Evolutionary conservation across 2,329 filamentous ascomycete species (phyloP), one percentile per base, ranked within the genome.

Genomic region (Microcyclosporella mali): DNA sequence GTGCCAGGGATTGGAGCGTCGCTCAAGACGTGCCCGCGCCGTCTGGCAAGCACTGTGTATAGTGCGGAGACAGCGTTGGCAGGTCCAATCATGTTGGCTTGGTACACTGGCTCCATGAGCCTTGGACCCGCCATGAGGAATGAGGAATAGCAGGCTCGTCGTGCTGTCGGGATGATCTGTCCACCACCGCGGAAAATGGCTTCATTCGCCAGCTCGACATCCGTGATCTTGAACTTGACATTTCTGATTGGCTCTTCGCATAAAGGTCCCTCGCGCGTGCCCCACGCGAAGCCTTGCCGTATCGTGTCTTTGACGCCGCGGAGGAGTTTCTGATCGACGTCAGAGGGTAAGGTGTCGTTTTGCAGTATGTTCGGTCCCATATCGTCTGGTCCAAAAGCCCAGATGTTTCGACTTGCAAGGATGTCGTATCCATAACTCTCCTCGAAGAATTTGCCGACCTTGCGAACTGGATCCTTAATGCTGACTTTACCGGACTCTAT

Each of bases 201-300:
- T 67, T 97, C 88, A 39, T 81, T 76, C 9, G 89, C 90, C 15
- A 98, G 76, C 32, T 84, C 75, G 41, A 95, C 80, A 62, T 97
- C 90, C 49, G 89, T 97, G 59, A 98, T 81, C 62, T 89, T 88
- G 77, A 98, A 98, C 63, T 95, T 95, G 56, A 88, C 88, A 68
- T 98, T 98, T 56, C 92, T 89, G 61, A 98, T 97, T 27, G 92
- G 92, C 71, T 98, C 92, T 83, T 98, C 92, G 65, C 92, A 97
- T 18, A 98, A 74, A 14, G 92, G 92, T 1, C 92, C 92, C 77
- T 98, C 92, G 51, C 92, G 77, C 25, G 89, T 87, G 37, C 88
- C 92, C 92, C 92, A 98, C 64, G 84, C 88, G 67, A 98, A 98
- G 25, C 92, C 92, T 68, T 98, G 92, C 36, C 87, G 83, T 57